Conservation (phyloP, 192 early-diverging fungal genomes). For the Linderina pennispora region DNA sequence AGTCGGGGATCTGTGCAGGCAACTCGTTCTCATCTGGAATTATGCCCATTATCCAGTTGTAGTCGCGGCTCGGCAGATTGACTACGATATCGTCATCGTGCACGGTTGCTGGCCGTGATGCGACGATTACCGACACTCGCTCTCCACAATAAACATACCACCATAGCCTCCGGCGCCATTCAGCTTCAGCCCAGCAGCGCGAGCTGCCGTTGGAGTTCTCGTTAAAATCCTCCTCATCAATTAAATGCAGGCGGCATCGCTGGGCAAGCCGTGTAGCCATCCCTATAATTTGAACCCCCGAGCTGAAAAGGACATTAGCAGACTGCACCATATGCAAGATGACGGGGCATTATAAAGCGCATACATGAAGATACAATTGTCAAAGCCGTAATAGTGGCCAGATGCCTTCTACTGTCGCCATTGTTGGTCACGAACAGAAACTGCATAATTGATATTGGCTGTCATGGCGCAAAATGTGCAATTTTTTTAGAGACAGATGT, state of each 20-base stretch:
- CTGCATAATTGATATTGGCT: too few species aligned
- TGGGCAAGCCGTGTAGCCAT: slow-evolving; percentile 45
- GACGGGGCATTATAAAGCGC: too few species aligned
- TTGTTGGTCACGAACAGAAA: too few species aligned
- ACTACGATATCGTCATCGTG: slow-evolving; percentile 46
- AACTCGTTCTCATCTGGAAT: slow-evolving; percentile 2
- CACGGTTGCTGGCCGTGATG: slow-evolving; percentile 40
- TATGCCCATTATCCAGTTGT: slow-evolving; percentile 36
- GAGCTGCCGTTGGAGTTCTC: slow-evolving; percentile 34
- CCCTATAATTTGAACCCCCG: too few species aligned
- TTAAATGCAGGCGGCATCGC: slow-evolving; percentile 39
- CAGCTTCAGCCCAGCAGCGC: slow-evolving; percentile 26
- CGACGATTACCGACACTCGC: slow-evolving; percentile 45
- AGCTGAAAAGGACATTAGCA: too few species aligned
- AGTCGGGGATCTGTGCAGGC: slow-evolving; percentile 15
- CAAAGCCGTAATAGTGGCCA: too few species aligned
- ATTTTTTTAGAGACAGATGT: too few species aligned
- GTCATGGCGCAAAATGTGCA: too few species aligned
- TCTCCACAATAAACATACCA: slow-evolving; percentile 42
- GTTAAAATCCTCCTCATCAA: slow-evolving; percentile 44
- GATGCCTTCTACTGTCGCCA: too few species aligned
- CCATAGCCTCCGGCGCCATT: slow-evolving; percentile 45
- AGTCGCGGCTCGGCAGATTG: slow-evolving; percentile 35
- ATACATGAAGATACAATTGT: too few species aligned
- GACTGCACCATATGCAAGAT: too few species aligned